Base-by-base conservation (phyloP, 208 protist species). In the Phytomonas sp. region DNA sequence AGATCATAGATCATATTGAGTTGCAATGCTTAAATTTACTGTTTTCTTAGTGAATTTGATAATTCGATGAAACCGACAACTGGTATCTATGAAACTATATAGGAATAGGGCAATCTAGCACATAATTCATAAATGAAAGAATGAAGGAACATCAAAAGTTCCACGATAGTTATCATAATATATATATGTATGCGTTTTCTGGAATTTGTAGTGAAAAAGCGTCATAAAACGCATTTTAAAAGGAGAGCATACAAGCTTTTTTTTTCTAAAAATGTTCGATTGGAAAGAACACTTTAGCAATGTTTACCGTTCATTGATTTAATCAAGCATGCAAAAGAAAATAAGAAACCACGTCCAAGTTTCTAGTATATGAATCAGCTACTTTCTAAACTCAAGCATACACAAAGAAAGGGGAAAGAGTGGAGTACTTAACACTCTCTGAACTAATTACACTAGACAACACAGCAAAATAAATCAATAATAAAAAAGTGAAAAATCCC, bases 101-200 rank as follows among this genome's bases (percentile, higher is more conserved):
- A 70, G 12, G 37, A 23, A 70, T 30, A 65, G 65, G 40, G 56
- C 11, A n/a, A 31, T 29, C 14, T 6, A 63, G 32, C 36, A 68
- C 2, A 59, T 65, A 76, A 76, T 30, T 29, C 61, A 12, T 31
- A 73, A 67, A 73, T n/a, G 16, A 42, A n/a, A 68, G 26, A 0
- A 32, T 33, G 67, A 60, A 42, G 45, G 45, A 69, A 69, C n/a
- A 29, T 33, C 36, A 30, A 49, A 36, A 36, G 32, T 19, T 59
- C 8, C 11, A 70, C 19, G n/a, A 72, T 52, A 40, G n/a, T 62
- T 69, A 67, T 67, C 26, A 40, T 71, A n/a, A 36, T 70, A 65
- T 65, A 60, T 42, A 63, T 63, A 36, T 56, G 61, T 67, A 42
- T 42, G 52, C 52, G 10, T 70, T 37, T 67, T 5, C 45, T 37